A percentile compares a stretch with the other conserved stretches of the same genome.
phyloP scores from a whole-genome alignment of 2,329 filamentous ascomycete genomes.

The Celoporthe dispersa region DNA sequence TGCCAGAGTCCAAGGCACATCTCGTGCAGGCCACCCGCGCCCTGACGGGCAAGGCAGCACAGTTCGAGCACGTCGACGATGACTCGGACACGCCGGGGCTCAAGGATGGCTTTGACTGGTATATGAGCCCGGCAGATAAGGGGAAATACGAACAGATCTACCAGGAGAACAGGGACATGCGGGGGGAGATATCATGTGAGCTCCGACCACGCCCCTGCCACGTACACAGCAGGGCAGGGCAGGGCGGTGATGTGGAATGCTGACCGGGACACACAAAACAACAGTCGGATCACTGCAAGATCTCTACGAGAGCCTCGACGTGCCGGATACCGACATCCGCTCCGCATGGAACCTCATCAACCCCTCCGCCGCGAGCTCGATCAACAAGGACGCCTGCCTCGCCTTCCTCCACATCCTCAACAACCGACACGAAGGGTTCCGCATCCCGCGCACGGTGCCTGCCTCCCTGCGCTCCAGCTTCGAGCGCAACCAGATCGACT shows the following conservation, averaged over 20 bases:
- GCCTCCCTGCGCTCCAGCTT: constrained; percentile 90
- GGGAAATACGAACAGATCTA: constrained; percentile 98
- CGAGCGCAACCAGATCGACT: constrained; percentile 95
- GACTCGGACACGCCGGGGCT: constrained; percentile 82
- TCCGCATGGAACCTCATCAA: constrained; percentile 98
- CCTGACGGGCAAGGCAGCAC: constrained; percentile 75
- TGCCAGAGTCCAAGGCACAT: constrained; percentile 93
- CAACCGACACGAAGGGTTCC: constrained; percentile 91
- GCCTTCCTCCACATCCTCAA: constrained; percentile 97
- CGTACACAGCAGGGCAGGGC: too few relatives aligned
- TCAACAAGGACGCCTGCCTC: constrained; percentile 93
- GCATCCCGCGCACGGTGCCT: constrained; percentile 89
- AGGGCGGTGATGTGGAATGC: neutral
- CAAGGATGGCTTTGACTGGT: constrained; percentile 99
- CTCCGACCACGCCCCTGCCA: neutral
- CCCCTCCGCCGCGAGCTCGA: constrained; percentile 77
- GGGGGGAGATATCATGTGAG: constrained; percentile 83
- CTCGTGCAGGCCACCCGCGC: constrained; percentile 83
- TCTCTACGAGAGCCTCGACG: constrained; percentile 80
- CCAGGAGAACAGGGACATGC: constrained; percentile 83
- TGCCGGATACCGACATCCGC: constrained; percentile 78
- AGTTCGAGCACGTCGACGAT: constrained; percentile 85
- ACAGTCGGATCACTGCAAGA: constrained; percentile 77
- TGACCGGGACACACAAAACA: constrained; percentile 27
- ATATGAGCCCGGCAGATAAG: constrained; percentile 93